Evolutionary conservation across 306 rosid genomes (phyloP).

Genomic region (Rosa multiflora): DNA sequence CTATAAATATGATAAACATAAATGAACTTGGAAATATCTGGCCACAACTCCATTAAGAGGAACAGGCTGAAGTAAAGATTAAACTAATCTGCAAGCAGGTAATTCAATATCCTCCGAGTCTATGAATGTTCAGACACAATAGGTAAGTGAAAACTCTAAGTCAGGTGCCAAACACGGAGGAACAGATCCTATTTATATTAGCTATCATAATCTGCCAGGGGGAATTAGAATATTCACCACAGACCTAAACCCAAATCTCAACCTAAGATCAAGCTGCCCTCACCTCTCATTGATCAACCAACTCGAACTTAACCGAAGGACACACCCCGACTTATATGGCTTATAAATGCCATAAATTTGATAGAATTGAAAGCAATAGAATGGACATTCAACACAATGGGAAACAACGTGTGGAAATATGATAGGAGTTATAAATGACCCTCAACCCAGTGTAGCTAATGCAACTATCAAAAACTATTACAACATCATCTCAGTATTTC

Average conservation of each 20-base stretch:
- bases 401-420: not conserved
- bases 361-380: too few species aligned
- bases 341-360: not conserved
- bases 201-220: too few species aligned
- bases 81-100: not conserved
- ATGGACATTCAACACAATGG: not conserved
- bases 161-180: too few species aligned
- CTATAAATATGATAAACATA: conserved; percentile 6
- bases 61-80: not conserved
- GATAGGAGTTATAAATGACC: too few species aligned
- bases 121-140: not conserved
- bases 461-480: not conserved
- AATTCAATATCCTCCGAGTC: not conserved
- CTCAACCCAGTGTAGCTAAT: too few species aligned
- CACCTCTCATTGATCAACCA: not conserved
- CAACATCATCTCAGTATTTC: too few species aligned
- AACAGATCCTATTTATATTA: too few species aligned
- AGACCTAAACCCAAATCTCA: not conserved
- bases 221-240: not conserved
- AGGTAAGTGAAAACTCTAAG: not conserved
- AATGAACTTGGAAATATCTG: conserved; percentile 1
- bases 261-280: not conserved
- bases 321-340: too few species aligned
- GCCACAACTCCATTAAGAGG: not conserved
- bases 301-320: not conserved